phyloP scores from a whole-genome alignment of 768 basidiomycete species.

The Phylloporus rhodoxanthus region DNA sequence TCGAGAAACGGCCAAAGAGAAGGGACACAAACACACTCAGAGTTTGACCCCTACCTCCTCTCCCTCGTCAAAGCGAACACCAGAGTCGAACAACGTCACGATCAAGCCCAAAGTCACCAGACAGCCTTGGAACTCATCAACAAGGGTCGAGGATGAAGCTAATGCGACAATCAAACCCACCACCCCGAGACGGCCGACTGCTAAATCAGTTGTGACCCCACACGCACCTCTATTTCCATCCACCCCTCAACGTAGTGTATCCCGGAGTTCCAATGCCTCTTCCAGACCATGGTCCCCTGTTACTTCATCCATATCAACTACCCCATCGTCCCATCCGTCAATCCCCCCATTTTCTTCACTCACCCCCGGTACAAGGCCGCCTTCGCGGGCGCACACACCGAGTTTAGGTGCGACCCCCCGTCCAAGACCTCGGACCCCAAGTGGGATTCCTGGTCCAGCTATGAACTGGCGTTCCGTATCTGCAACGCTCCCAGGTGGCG shows the following conservation, averaged over 20 bases:
- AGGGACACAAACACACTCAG: conserved; percentile 62
- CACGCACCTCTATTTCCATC: conserved; percentile 44
- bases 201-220: conserved; percentile 43
- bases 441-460: conserved; percentile 65
- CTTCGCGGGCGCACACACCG: conserved; percentile 60
- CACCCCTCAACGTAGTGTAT: conserved; percentile 57
- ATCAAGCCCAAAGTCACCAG: conserved; percentile 37
- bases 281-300: conserved; percentile 78
- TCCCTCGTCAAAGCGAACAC: conserved; percentile 36
- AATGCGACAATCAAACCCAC: conserved; percentile 42
- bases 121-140: conserved; percentile 77
- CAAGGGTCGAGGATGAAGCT: conserved; percentile 58
- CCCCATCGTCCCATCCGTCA: conserved; percentile 44
- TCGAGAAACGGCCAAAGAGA: conserved; percentile 47
- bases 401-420: conserved; percentile 45
- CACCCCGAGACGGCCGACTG: conserved; percentile 43
- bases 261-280: conserved; percentile 69
- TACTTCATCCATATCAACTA: conserved; percentile 64
- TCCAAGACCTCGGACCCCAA: conserved; percentile 73
- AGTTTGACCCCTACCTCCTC: conserved; percentile 70
- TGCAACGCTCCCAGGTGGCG: conserved; percentile 39
- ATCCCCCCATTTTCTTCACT: conserved; percentile 31
- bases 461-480: conserved; percentile 46
- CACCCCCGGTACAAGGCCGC: conserved; percentile 30
- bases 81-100: conserved; percentile 37